A percentile compares a stretch with the other conserved stretches of the same genome.
These are phyloP conservation scores for Candida taoyuanica DNA, from an alignment of 805 yeast species.

Conservation along the genomic window DNA sequence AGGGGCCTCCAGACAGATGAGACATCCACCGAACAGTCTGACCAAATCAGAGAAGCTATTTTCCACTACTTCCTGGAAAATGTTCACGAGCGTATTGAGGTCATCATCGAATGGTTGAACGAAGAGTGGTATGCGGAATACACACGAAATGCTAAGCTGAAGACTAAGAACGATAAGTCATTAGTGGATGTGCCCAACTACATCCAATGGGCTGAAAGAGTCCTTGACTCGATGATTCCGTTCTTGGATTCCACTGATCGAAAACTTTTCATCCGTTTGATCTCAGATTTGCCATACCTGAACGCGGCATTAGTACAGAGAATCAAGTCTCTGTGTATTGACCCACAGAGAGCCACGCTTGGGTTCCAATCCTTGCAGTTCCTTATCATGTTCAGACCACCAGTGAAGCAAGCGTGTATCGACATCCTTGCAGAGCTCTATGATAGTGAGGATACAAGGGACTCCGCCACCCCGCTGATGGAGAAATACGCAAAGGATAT, in stretches of 20 bases:
- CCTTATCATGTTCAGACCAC: slow-evolving; percentile 86
- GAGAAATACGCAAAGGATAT: slow-evolving; percentile 34
- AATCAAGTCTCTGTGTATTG: slow-evolving; percentile 70
- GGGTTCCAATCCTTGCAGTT: slow-evolving; percentile 83
- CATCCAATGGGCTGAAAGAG: slow-evolving; percentile 60
- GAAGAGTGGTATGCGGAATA: slow-evolving; percentile 86
- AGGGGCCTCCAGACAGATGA: slow-evolving; percentile 56
- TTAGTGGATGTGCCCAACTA: slow-evolving; percentile 46
- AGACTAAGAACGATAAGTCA: slow-evolving; percentile 18
- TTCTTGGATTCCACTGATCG: slow-evolving; percentile 79
- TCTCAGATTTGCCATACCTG: slow-evolving; percentile 84
- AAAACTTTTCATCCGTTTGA: slow-evolving; percentile 70
- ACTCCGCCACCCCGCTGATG: slow-evolving; percentile 27
- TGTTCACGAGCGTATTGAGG: slow-evolving; percentile 65
- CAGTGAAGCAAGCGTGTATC: slow-evolving; percentile 54
- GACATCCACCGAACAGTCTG: slow-evolving; percentile 43
- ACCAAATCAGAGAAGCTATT: slow-evolving; percentile 62
- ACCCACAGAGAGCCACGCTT: slow-evolving; percentile 74
- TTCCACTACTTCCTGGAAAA: slow-evolving; percentile 70
- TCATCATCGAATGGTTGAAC: slow-evolving; percentile 86
- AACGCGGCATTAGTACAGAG: slow-evolving; percentile 56
- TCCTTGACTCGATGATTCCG: slow-evolving; percentile 77
- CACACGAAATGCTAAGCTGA: slow-evolving; percentile 25
- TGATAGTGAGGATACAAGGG: slow-evolving; percentile 38
- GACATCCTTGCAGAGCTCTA: slow-evolving; percentile 45